A percentile compares a stretch with the other conserved stretches of the same genome.
Evolutionary conservation across 2,329 filamentous ascomycete genomes (phyloP).

Genomic region (Orbilia blumenaviensis): DNA sequence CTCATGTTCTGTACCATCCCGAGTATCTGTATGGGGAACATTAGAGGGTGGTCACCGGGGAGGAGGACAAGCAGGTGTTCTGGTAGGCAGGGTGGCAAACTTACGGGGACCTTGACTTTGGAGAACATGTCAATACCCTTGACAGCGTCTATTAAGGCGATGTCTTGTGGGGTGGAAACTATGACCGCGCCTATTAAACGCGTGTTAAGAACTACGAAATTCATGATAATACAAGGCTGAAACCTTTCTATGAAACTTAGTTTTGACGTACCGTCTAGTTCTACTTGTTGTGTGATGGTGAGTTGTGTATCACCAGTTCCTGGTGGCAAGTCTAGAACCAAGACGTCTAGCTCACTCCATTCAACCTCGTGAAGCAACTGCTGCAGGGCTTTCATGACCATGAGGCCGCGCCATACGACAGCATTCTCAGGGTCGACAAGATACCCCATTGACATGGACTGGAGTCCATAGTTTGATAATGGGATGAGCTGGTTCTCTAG

Average conservation of each 20-base stretch:
- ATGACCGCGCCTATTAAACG: constrained; percentile 74
- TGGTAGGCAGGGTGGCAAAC: constrained; percentile 1
- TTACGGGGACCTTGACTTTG: constrained; percentile 77
- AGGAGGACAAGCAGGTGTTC: not conserved
- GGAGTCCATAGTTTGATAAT: constrained; percentile 91
- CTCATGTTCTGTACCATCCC: constrained; percentile 95
- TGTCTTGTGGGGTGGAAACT: constrained; percentile 90
- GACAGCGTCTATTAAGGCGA: constrained; percentile 89
- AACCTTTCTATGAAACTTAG: not conserved
- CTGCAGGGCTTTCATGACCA: constrained; percentile 97
- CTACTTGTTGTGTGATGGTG: constrained; percentile 93
- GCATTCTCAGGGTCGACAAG: constrained; percentile 80
- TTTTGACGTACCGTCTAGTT: constrained; percentile 75
- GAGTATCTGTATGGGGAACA: constrained; percentile 65
- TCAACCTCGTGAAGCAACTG: constrained; percentile 95
- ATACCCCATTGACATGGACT: constrained; percentile 99
- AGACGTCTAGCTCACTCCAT: constrained; percentile 86
- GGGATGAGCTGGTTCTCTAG: constrained; percentile 82
- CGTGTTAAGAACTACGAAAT: not conserved
- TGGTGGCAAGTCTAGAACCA: constrained; percentile 90
- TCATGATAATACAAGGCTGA: not conserved
- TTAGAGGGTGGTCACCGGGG: not conserved
- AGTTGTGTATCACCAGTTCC: constrained; percentile 96
- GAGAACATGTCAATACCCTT: constrained; percentile 93
- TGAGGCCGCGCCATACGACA: constrained; percentile 92